Base-by-base conservation (phyloP, 2,329 filamentous ascomycete genomes). In the Aspergillus melleus region DNA sequence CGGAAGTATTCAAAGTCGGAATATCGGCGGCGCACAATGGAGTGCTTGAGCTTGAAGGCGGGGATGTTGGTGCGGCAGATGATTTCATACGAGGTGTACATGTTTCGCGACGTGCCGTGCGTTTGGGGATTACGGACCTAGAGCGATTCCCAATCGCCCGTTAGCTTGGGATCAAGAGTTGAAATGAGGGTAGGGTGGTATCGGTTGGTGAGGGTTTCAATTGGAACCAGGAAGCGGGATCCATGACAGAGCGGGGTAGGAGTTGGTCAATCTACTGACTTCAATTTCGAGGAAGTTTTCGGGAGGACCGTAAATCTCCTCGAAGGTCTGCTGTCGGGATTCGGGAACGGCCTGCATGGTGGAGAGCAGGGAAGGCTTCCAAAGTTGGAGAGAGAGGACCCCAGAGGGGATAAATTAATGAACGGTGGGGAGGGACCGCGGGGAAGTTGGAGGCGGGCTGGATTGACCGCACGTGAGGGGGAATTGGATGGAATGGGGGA, bases 271-370 rank as follows among this genome's bases (percentile, higher is more conserved):
- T 20, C 9, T 30, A 52, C 57, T 22, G 46, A 95, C 93, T 84
- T 99, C 95, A 65, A 99, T 96, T 83, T 99, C 95, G 57, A 99
- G 86, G 75, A 98, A 97, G 83, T 99, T 99, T 84, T 99, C 95
- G 6, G 95, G 95, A 52, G 94, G 92, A 14, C 93, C 95, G 78
- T 99, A 99, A 76, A 98, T 96, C 84, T 99, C 95, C 80, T 99
- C 95, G 75, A 97, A 98, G 74, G 90, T 95, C 83, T 99, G 95
- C 79, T 91, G 88, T 71, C 93, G 90, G 68, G 90, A 80, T 66
- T 87, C 85, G 51, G 86, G 85, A 69, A 88, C 81, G 60, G 85
- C 83, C 76, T 88, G 85, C 86, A 88, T 88, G 52, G 67, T 78
- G 67, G 42, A 50, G n/a, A 20, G 47, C 12, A 58, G 46, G 26